Conservation (phyloP, 2,329 filamentous ascomycete species). For the Neonectria punicea region DNA sequence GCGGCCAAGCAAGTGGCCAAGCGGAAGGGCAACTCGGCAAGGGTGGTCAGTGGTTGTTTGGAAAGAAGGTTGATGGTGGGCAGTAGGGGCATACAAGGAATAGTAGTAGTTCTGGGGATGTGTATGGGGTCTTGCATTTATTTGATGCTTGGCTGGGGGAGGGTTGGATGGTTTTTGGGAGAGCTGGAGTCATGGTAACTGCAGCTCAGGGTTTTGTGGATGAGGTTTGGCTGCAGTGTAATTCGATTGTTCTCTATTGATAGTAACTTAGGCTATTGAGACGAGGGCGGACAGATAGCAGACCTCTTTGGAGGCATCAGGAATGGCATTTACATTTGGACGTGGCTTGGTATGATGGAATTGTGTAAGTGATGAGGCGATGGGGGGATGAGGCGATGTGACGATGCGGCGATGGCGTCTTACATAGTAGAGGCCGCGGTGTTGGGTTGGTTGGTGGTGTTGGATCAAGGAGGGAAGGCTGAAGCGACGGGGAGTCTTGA, state of each 20-base stretch:
- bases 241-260: conserved; percentile 18
- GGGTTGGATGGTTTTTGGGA: conserved; percentile 40
- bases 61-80: conserved; percentile 26
- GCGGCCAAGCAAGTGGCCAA: conserved; percentile 4
- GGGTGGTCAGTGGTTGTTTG: conserved; percentile 29
- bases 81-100: conserved; percentile 19
- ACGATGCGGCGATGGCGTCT: background rate
- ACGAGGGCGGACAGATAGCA: conserved; percentile 6
- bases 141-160: conserved; percentile 27
- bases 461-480: background rate
- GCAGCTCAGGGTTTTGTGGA: conserved; percentile 18
- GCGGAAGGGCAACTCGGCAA: background rate
- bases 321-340: conserved; percentile 4
- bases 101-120: conserved; percentile 27
- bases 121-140: conserved; percentile 28
- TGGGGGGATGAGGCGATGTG: background rate
- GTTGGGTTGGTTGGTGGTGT: background rate
- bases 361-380: conserved; percentile 2
- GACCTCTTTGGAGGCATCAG: conserved; percentile 13
- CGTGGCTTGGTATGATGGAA: background rate
- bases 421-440: background rate
- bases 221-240: conserved; percentile 9
- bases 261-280: conserved; percentile 20
- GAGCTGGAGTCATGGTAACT: conserved; percentile 21
- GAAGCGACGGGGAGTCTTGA: background rate